Percentiles rank a stretch among this genome's conserved stretches.
Conservation (phyloP, 192 early-diverging fungal species). For the Podila epigama region DNA sequence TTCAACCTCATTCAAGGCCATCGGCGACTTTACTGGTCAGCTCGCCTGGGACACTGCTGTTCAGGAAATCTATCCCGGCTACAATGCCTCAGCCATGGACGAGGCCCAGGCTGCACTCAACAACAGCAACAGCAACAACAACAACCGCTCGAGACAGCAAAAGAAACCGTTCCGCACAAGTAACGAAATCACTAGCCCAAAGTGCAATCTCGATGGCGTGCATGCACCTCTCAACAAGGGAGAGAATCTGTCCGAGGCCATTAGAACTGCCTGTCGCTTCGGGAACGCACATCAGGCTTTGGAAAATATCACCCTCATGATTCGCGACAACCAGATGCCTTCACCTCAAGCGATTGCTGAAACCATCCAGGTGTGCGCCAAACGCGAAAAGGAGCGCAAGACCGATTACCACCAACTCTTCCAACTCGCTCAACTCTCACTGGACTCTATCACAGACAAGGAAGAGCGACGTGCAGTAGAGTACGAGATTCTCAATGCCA, state of each 20-base stretch:
- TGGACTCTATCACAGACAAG: constrained; percentile 16
- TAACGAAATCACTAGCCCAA: too few species aligned
- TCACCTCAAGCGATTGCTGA: constrained; percentile 42
- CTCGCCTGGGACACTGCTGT: constrained; percentile 49
- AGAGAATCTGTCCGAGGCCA: constrained; percentile 42
- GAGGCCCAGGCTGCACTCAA: background rate
- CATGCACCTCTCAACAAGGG: constrained; percentile 20
- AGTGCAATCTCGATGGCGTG: too few species aligned
- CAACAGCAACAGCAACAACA: background rate
- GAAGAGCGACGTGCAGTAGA: constrained; percentile 9
- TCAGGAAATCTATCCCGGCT: constrained; percentile 47
- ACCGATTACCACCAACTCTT: constrained; percentile 41
- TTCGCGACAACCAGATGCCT: constrained; percentile 24
- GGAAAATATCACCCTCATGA: constrained; percentile 30
- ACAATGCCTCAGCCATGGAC: constrained; percentile 3
- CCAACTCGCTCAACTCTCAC: constrained; percentile 13
- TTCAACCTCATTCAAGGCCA: constrained; percentile 28
- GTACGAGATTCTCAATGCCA: constrained; percentile 53
- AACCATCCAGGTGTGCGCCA: constrained; percentile 44
- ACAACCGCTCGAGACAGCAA: too few species aligned
- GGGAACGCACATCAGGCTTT: constrained; percentile 28
- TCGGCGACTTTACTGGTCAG: constrained; percentile 41
- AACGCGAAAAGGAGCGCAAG: constrained; percentile 37
- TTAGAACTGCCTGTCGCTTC: constrained; percentile 34
- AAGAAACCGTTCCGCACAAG: too few species aligned